Evolutionary conservation across 202 grass and related monocot species (phyloP), one percentile per base, ranked within the genome.

Genomic region (Panicum virgatum): DNA sequence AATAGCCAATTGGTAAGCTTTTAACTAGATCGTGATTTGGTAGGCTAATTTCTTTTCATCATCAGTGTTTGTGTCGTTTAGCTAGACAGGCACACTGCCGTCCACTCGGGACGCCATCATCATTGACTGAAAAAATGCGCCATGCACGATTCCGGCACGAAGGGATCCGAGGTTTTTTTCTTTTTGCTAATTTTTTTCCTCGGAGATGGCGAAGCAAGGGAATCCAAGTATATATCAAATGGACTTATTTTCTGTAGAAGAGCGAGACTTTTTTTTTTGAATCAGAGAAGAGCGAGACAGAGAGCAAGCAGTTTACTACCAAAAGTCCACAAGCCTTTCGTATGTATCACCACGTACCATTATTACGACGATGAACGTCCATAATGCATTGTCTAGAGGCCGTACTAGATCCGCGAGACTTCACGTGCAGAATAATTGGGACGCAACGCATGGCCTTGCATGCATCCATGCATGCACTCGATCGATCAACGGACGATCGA

Each of bases 1-100:
- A 39, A n/a, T 30, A 18, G 19, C 5, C 13, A 19, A 14, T 66
- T 15, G 30, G 39, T 50, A 42, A 37, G 9, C 12, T 44, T 56
- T n/a, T 54, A 6, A 3, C 15, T 54, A 6, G 8, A 73, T 80
- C 57, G 23, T 72, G 54, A 79, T 79, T 79, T 72, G 66, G 56
- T 64, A 23, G 32, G 43, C 66, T 51, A 40, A 6, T 8, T 40
- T 58, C 42, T 34, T 22, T n/a, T 54, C 14, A n/a, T 44, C 46
- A 10, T 9, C 22, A 9, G 18, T 73, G 27, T 70, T 2, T 60
- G 27, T 70, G 43, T 76, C 14, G 22, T 30, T 60, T 61, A 61
- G 52, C 32, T 71, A 54, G 18, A 42, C 2, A 12, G 62, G 19
- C 19, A 45, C 25, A 54, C 25, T 19, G n/a, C 9, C 68, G 5